Percentiles rank a stretch among this genome's conserved stretches.
Evolutionary conservation across 225 moss, liverwort and hornwort species (phyloP).

Genomic region (Straminergon stramineum): DNA sequence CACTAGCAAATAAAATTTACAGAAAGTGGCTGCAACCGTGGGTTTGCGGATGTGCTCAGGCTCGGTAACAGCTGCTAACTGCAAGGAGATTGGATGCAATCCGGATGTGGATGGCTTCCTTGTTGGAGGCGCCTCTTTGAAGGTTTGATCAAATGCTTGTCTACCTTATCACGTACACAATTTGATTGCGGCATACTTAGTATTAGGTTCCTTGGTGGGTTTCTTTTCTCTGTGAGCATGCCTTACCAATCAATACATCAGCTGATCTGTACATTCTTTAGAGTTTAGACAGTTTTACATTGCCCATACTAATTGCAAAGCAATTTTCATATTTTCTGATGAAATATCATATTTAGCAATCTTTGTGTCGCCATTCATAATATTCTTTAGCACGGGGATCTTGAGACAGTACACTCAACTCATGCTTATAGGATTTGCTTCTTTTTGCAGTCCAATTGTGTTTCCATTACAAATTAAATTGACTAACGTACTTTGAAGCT

Average conservation of each 20-base stretch:
- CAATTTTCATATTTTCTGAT: neutral
- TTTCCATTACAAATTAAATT: neutral
- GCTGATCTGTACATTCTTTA: neutral
- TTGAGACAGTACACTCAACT: neutral
- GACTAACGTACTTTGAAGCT: neutral
- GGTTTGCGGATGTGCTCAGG: constrained; percentile 23
- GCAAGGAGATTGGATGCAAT: constrained; percentile 72
- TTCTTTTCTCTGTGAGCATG: neutral
- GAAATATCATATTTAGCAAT: too few species aligned
- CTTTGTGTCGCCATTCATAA: too few species aligned
- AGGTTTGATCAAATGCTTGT: constrained; percentile 28
- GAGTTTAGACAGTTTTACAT: too few species aligned
- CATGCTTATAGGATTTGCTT: neutral
- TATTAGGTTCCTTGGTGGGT: neutral
- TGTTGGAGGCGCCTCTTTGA: constrained; percentile 87
- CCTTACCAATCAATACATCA: neutral
- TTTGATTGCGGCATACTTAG: neutral
- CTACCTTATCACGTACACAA: neutral
- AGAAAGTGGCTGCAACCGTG: neutral
- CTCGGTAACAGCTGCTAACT: constrained; percentile 73
- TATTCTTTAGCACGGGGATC: neutral
- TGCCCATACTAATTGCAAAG: neutral
- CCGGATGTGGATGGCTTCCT: constrained; percentile 93
- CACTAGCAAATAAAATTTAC: neutral
- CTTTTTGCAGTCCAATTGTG: neutral